Evolutionary conservation across 805 yeast genomes (phyloP).

Genomic region (Yamadazyma endophytica): DNA sequence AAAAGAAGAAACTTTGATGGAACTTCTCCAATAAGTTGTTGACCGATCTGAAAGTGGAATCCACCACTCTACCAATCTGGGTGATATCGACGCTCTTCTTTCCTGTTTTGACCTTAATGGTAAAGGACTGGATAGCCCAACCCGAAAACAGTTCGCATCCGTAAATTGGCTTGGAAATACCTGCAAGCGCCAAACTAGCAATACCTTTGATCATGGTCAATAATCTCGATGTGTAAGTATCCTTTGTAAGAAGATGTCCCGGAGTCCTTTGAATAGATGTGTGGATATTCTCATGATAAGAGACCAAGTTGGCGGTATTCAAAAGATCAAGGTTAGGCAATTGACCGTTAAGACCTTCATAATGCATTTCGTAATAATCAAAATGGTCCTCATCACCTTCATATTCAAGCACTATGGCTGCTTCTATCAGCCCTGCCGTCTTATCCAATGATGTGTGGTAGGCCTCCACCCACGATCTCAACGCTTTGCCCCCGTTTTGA

Average conservation of each 20-base stretch:
- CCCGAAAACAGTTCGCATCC: constrained; percentile 89
- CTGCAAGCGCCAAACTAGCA: constrained; percentile 65
- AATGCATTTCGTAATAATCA: constrained; percentile 68
- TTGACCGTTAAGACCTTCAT: constrained; percentile 93
- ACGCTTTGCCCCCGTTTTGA: constrained; percentile 59
- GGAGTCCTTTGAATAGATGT: constrained; percentile 63
- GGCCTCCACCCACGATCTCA: constrained; percentile 89
- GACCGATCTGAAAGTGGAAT: constrained; percentile 80
- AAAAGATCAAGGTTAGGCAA: constrained; percentile 89
- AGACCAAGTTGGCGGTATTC: constrained; percentile 71
- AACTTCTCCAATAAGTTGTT: constrained; percentile 92
- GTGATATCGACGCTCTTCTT: constrained; percentile 72
- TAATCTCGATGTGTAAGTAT: constrained; percentile 53
- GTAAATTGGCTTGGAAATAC: constrained; percentile 55
- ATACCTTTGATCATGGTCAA: constrained; percentile 61
- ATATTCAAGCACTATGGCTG: constrained; percentile 82
- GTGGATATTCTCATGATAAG: constrained; percentile 71
- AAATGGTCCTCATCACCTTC: constrained; percentile 64
- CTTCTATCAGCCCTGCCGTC: constrained; percentile 92
- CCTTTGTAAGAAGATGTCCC: constrained; percentile 39
- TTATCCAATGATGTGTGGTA: constrained; percentile 80
- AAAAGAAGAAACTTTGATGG: constrained; percentile 95
- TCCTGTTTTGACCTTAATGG: constrained; percentile 65
- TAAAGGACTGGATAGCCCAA: constrained; percentile 90
- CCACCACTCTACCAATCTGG: constrained; percentile 85